phyloP scores from a whole-genome alignment of 768 basidiomycete genomes.

The Lactifluus volemus region DNA sequence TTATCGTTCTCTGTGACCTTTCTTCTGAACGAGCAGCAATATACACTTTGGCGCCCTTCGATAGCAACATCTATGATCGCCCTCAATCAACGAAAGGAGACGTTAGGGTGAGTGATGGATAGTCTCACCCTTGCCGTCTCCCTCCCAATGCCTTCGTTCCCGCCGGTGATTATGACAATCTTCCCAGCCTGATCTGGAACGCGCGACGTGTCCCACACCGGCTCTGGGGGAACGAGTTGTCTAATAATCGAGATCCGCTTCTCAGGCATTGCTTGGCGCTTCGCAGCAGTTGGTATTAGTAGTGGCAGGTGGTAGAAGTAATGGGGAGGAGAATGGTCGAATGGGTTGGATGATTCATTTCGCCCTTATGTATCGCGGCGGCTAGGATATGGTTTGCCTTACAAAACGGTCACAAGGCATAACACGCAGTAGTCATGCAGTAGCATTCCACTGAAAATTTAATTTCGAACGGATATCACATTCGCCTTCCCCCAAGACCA shows the following conservation, averaged over 20 bases:
- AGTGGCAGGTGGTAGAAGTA: no score
- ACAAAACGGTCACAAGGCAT: no score
- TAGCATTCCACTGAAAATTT: no score
- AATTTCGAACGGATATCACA: no score
- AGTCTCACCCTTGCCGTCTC: slow-evolving; percentile 15
- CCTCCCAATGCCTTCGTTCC: slow-evolving; percentile 20
- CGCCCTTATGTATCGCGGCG: no score
- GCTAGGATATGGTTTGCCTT: no score
- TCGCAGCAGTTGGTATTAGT: neutral
- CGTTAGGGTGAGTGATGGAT: no score
- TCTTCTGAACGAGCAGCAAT: slow-evolving; percentile 23
- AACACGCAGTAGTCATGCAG: no score
- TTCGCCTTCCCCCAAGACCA: no score
- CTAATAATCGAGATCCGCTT: slow-evolving; percentile 4
- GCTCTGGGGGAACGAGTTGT: slow-evolving; percentile 11
- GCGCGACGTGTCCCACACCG: slow-evolving; percentile 11
- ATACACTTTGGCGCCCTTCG: slow-evolving; percentile 27
- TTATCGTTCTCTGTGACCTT: slow-evolving; percentile 20
- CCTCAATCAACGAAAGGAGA: neutral
- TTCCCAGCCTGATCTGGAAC: slow-evolving; percentile 24
- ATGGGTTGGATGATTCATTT: no score
- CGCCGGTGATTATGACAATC: slow-evolving; percentile 23
- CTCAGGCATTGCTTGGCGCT: neutral
- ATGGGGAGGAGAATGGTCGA: no score
- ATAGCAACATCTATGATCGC: slow-evolving; percentile 22